phyloP scores from a whole-genome alignment of 2,329 filamentous ascomycete genomes.

The Chaetomiaceae sp. region DNA sequence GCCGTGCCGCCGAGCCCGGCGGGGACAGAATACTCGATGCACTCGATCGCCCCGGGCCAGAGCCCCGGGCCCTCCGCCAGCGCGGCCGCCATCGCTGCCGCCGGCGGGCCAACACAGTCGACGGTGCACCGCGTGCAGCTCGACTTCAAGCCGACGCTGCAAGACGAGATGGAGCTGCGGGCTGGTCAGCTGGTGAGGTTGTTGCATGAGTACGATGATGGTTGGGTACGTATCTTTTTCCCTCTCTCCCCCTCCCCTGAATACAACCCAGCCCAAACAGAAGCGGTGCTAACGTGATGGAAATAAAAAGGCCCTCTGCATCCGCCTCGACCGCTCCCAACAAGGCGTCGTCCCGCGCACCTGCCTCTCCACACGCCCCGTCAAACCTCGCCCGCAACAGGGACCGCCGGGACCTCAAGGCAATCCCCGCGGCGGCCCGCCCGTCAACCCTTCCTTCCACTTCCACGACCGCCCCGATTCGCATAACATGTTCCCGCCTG shows the following conservation, averaged over 20 bases:
- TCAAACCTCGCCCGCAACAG: conserved; percentile 70
- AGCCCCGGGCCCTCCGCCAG: conserved; percentile 43
- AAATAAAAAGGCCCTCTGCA: conserved; percentile 69
- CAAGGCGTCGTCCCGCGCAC: conserved; percentile 93
- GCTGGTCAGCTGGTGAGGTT: conserved; percentile 82
- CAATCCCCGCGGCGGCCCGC: conserved; percentile 34
- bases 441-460: conserved; percentile 45
- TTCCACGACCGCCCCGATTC: conserved; percentile 31
- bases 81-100: conserved; percentile 58
- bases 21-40: conserved; percentile 59
- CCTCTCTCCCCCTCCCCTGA: background rate
- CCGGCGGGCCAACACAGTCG: conserved; percentile 54
- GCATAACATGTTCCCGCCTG: background rate
- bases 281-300: background rate
- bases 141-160: conserved; percentile 88
- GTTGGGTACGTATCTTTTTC: conserved; percentile 67
- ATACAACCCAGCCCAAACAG: conserved; percentile 30
- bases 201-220: conserved; percentile 95
- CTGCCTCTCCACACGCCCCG: conserved; percentile 84
- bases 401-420: conserved; percentile 14
- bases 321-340: conserved; percentile 80
- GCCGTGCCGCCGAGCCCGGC: conserved; percentile 54
- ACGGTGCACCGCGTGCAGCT: conserved; percentile 89
- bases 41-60: conserved; percentile 48
- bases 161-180: conserved; percentile 80